Conservation (phyloP, 306 rosid species). For the Cucurbita maxima region DNA sequence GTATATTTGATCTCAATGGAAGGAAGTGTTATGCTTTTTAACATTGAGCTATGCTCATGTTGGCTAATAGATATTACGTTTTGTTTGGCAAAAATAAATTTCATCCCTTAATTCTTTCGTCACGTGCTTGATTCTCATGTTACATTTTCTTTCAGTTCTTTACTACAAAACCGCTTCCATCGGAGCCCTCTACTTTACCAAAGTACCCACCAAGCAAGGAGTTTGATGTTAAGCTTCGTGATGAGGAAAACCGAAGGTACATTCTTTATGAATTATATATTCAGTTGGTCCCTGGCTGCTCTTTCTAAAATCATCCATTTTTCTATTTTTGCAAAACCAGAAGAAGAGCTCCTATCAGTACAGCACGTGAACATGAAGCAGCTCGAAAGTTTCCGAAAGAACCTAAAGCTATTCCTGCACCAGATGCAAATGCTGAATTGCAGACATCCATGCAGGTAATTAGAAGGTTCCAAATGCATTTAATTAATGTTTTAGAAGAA, state of each 20-base stretch:
- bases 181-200: constrained; percentile 60
- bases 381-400: constrained; percentile 20
- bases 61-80: neutral
- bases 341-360: constrained; percentile 18
- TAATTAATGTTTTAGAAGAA: neutral
- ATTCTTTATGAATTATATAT: constrained; percentile 4
- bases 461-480: neutral
- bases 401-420: constrained; percentile 35
- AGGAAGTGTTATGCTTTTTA: no score
- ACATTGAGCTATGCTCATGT: no score
- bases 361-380: constrained; percentile 28
- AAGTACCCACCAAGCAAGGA: constrained; percentile 82
- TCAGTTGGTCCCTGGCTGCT: neutral
- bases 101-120: neutral
- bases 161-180: constrained; percentile 55
- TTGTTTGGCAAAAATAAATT: neutral
- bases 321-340: constrained; percentile 26
- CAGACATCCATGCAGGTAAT: constrained; percentile 40
- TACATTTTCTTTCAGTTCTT: constrained; percentile 40
- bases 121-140: neutral
- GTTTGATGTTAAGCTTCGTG: constrained; percentile 54
- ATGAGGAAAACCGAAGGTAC: constrained; percentile 71
- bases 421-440: constrained; percentile 35
- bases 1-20: no score
- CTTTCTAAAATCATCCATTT: neutral